Percentiles rank a stretch among this genome's conserved stretches.
These are phyloP conservation scores for Trichomonas tenax DNA, from an alignment of 208 protist genomes.

Conservation along the genomic window DNA sequence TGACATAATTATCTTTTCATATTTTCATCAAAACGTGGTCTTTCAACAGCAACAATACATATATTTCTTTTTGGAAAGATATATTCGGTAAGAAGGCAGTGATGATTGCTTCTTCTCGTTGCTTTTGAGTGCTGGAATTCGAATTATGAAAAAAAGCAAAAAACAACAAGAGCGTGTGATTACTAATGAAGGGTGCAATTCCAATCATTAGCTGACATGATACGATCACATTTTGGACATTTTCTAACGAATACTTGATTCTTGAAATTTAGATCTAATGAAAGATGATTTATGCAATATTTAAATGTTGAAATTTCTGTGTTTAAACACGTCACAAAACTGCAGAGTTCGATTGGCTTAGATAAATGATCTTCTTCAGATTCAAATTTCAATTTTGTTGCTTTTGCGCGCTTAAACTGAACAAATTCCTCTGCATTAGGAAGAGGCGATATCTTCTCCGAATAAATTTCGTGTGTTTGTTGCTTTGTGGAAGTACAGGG, in stretches of 20 bases:
- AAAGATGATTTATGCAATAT: background rate
- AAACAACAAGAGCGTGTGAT: no score
- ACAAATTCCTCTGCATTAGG: background rate
- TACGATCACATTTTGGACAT: background rate
- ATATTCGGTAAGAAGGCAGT: background rate
- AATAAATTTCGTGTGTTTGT: background rate
- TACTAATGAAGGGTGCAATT: no score
- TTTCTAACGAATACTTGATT: background rate
- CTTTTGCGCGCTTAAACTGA: background rate
- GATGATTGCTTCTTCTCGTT: background rate
- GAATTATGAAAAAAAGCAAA: no score
- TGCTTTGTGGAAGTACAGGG: no score
- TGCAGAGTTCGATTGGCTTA: background rate
- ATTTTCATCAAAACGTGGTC: background rate
- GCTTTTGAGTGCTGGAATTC: no score
- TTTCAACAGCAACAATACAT: background rate
- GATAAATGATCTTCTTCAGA: background rate
- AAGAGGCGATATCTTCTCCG: background rate
- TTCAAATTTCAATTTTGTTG: background rate
- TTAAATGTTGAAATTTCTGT: background rate
- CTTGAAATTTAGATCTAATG: background rate
- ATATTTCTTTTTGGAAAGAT: background rate
- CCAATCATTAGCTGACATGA: background rate
- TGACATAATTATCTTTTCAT: background rate
- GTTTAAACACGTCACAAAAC: background rate